These are phyloP conservation scores for Elongisporangium undulatum DNA, from an alignment of 352 stramenopile species.

Conservation along the genomic window DNA sequence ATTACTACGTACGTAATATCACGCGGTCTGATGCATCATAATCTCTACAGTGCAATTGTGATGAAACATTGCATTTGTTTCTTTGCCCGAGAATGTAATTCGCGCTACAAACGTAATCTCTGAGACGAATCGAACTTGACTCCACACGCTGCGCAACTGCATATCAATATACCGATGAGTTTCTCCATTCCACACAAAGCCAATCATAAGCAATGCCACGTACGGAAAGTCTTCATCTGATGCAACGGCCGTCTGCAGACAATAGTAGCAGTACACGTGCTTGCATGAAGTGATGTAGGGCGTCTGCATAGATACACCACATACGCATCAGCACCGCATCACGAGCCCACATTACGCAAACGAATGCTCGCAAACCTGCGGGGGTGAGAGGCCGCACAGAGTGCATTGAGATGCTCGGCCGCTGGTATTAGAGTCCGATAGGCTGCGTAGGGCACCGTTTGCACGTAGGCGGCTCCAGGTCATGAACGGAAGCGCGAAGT, in stretches of 20 bases:
- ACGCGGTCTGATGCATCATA: no score
- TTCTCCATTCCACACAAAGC: constrained; percentile 1
- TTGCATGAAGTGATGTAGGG: constrained; percentile 87
- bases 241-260: constrained; percentile 69
- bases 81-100: constrained; percentile 1
- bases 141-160: constrained; percentile 57
- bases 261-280: constrained; percentile 87
- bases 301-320: constrained; percentile 28
- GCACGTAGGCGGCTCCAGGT: constrained; percentile 51
- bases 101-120: constrained; percentile 29
- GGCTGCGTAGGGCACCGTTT: constrained; percentile 7
- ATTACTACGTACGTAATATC: no score
- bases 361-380: constrained; percentile 24
- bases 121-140: constrained; percentile 66
- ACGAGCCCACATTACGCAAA: background rate
- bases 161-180: background rate
- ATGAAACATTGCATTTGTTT: background rate
- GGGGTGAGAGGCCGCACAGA: constrained; percentile 53
- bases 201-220: constrained; percentile 11
- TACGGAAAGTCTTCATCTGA: constrained; percentile 70
- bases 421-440: background rate
- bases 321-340: background rate
- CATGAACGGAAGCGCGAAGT: constrained; percentile 66
- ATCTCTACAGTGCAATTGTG: no score
- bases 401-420: constrained; percentile 38